Evolutionary conservation across 2,329 filamentous ascomycete genomes (phyloP).

Genomic region (Aspergillus hortae): DNA sequence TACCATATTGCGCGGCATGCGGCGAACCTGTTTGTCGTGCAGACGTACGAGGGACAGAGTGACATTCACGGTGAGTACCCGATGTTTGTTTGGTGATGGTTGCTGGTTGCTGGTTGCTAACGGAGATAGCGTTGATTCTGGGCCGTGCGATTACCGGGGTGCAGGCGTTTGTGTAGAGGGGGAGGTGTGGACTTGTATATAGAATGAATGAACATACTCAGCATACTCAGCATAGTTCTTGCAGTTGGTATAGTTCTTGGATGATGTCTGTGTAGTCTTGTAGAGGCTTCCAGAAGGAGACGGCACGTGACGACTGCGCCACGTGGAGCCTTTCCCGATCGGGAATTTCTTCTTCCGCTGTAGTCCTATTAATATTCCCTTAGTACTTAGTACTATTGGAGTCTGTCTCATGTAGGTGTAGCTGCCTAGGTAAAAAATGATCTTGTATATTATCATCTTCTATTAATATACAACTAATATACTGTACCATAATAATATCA

Average conservation of each 20-base stretch:
- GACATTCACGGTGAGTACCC: conserved; percentile 82
- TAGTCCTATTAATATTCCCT: too few relatives aligned
- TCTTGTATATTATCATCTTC: too few relatives aligned
- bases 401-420: too few relatives aligned
- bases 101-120: conserved; percentile 2
- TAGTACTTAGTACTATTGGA: too few relatives aligned
- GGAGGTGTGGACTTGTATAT: neutral
- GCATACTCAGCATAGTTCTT: too few relatives aligned
- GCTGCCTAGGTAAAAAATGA: too few relatives aligned
- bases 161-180: conserved; percentile 68
- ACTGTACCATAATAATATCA: too few relatives aligned
- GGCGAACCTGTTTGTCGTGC: conserved; percentile 92
- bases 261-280: neutral
- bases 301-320: conserved; percentile 6
- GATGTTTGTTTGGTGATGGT: neutral
- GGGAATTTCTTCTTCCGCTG: neutral
- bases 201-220: neutral
- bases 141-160: conserved; percentile 69
- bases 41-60: conserved; percentile 97
- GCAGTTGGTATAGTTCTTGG: too few relatives aligned
- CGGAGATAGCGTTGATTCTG: conserved; percentile 61
- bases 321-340: neutral
- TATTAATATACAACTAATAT: too few relatives aligned
- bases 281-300: neutral
- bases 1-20: conserved; percentile 94